Conservation (phyloP, 495 filamentous ascomycete species). For the Hypomontagnella monticulosa region DNA sequence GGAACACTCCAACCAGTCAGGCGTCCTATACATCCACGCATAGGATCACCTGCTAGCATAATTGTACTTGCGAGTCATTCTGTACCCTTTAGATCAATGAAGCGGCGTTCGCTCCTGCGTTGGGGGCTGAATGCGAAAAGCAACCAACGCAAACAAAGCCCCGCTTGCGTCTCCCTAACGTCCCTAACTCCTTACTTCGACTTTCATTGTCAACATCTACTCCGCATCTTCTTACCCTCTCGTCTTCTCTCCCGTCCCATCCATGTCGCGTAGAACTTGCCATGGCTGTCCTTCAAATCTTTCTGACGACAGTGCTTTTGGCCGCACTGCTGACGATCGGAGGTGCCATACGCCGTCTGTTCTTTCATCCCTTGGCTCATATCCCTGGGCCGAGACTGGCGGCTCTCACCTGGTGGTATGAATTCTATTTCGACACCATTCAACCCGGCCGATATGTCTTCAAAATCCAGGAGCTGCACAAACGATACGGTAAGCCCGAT, state of each 20-base stretch:
- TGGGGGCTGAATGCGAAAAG: too few species aligned
- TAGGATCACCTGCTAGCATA: too few species aligned
- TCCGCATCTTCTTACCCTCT: constrained; percentile 30
- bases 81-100: too few species aligned
- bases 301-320: constrained; percentile 35
- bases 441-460: constrained; percentile 51
- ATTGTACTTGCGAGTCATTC: too few species aligned
- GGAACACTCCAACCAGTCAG: too few species aligned
- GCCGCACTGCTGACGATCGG: constrained; percentile 30
- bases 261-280: constrained; percentile 31
- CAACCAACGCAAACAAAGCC: too few species aligned
- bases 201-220: constrained; percentile 30
- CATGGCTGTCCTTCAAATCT: constrained; percentile 39
- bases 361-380: constrained; percentile 52
- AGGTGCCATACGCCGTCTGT: constrained; percentile 47
- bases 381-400: constrained; percentile 60
- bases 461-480: constrained; percentile 57
- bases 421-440: constrained; percentile 61
- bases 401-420: constrained; percentile 56
- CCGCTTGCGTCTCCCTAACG: too few species aligned
- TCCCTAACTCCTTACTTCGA: constrained; percentile 9
- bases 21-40: too few species aligned
- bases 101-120: too few species aligned
- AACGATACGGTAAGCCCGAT: constrained; percentile 56
- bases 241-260: constrained; percentile 35